Evolutionary conservation across 192 early-diverging fungal genomes (phyloP).

Genomic region (Blastocladiella britannica): DNA sequence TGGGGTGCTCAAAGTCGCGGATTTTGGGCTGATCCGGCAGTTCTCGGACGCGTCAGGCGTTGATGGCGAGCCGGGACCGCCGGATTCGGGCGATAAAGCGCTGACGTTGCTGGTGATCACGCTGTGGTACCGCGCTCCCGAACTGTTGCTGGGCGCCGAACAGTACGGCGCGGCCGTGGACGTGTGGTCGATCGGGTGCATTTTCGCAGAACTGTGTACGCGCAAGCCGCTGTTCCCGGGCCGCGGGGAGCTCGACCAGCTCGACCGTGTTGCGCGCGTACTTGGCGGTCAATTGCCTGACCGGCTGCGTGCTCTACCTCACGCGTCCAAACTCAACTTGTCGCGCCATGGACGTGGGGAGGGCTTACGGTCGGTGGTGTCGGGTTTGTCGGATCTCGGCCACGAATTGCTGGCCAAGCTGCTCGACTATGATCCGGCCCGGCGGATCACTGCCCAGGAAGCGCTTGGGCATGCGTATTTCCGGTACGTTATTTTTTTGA

Average conservation of each 20-base stretch:
- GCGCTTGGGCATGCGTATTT: slow-evolving; percentile 84
- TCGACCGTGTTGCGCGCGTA: slow-evolving; percentile 13
- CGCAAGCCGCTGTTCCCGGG: slow-evolving; percentile 67
- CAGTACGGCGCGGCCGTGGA: slow-evolving; percentile 45
- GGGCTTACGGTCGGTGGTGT: slow-evolving; percentile 14
- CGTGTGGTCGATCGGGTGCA: slow-evolving; percentile 88
- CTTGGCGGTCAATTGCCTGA: slow-evolving; percentile 11
- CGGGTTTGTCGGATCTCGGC: slow-evolving; percentile 46
- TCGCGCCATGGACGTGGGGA: slow-evolving; percentile 14
- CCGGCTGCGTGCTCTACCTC: slow-evolving; percentile 20
- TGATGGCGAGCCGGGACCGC: too few species aligned
- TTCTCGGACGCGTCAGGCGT: slow-evolving; percentile 13
- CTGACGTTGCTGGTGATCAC: slow-evolving; percentile 48
- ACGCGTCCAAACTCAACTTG: slow-evolving; percentile 9
- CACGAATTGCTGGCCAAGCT: slow-evolving; percentile 53
- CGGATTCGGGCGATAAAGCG: background rate
- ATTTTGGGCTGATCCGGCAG: slow-evolving; percentile 44
- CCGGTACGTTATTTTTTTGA: slow-evolving; percentile 13
- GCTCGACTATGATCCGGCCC: slow-evolving; percentile 62
- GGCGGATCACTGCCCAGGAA: slow-evolving; percentile 74
- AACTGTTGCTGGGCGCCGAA: slow-evolving; percentile 33
- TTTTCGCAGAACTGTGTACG: slow-evolving; percentile 81
- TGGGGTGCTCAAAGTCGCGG: slow-evolving; percentile 42
- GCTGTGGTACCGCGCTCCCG: slow-evolving; percentile 50
- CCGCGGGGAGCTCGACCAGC: slow-evolving; percentile 55